Evolutionary conservation across 2,329 filamentous ascomycete genomes (phyloP).

Genomic region (Monosporascus sp.): DNA sequence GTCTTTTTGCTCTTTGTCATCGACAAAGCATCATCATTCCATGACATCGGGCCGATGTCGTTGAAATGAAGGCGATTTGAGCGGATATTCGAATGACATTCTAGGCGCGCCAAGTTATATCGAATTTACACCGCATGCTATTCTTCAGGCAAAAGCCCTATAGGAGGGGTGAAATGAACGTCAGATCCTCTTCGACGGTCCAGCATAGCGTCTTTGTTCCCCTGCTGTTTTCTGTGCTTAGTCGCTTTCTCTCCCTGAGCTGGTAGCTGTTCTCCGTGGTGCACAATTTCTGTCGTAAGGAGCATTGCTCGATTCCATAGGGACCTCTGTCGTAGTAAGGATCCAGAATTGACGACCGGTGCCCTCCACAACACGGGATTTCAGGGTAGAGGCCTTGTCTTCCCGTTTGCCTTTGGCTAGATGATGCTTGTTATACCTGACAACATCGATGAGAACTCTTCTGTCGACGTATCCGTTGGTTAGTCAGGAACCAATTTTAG

Average conservation of each 20-base stretch:
- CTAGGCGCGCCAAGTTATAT: background rate
- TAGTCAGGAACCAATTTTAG: background rate
- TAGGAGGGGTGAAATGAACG: background rate
- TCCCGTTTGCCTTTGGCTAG: slow-evolving; percentile 32
- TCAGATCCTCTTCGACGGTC: background rate
- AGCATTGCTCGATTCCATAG: too few species aligned
- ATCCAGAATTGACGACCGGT: background rate
- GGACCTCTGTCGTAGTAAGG: background rate
- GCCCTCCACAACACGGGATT: background rate
- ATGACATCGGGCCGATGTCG: slow-evolving; percentile 2
- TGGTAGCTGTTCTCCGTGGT: background rate
- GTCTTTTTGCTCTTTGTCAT: slow-evolving; percentile 2
- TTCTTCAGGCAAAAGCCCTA: background rate
- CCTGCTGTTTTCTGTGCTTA: background rate
- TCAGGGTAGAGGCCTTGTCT: slow-evolving; percentile 24
- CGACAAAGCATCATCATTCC: slow-evolving; percentile 4
- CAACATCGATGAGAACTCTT: slow-evolving; percentile 34
- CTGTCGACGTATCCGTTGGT: slow-evolving; percentile 36
- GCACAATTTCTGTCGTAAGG: too few species aligned
- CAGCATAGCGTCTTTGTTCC: background rate
- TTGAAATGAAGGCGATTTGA: slow-evolving; percentile 6
- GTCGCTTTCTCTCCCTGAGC: background rate
- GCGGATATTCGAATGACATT: background rate
- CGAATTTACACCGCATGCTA: background rate
- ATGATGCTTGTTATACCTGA: slow-evolving; percentile 39